Conservation (phyloP, 2,329 filamentous ascomycete species). For the Cordyceps militaris region DNA sequence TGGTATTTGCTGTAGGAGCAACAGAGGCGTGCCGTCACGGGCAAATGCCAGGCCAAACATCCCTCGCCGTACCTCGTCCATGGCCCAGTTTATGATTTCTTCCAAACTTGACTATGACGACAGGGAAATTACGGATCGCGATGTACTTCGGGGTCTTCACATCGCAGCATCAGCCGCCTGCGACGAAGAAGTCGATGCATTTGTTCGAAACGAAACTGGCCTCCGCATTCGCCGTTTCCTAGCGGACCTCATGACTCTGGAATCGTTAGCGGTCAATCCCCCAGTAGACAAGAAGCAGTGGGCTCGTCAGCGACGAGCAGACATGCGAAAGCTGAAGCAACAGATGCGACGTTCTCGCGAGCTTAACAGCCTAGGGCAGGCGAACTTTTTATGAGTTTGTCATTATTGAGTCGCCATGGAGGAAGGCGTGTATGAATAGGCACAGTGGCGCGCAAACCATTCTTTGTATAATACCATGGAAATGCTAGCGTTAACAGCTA, state of each 20-base stretch:
- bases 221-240: constrained; percentile 47
- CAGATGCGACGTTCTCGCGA: constrained; percentile 29
- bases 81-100: constrained; percentile 20
- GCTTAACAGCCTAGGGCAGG: constrained; percentile 12
- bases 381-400: not conserved
- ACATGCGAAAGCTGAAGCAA: constrained; percentile 30
- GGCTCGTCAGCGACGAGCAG: constrained; percentile 23
- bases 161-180: constrained; percentile 51
- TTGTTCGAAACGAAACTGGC: constrained; percentile 45
- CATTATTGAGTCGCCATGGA: not conserved
- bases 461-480: constrained; percentile 8
- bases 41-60: constrained; percentile 27
- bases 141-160: constrained; percentile 48
- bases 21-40: constrained; percentile 20
- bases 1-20: constrained; percentile 16
- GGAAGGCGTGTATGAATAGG: not conserved
- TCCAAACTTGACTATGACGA: constrained; percentile 27
- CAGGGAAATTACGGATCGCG: constrained; percentile 37
- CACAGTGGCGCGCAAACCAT: not conserved
- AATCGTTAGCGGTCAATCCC: constrained; percentile 33
- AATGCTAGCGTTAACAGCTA: constrained; percentile 8
- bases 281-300: constrained; percentile 21
- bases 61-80: constrained; percentile 30
- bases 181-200: constrained; percentile 45
- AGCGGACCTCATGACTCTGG: constrained; percentile 46